Conservation (phyloP, 768 basidiomycete genomes). For the Tylopilus felleus region DNA sequence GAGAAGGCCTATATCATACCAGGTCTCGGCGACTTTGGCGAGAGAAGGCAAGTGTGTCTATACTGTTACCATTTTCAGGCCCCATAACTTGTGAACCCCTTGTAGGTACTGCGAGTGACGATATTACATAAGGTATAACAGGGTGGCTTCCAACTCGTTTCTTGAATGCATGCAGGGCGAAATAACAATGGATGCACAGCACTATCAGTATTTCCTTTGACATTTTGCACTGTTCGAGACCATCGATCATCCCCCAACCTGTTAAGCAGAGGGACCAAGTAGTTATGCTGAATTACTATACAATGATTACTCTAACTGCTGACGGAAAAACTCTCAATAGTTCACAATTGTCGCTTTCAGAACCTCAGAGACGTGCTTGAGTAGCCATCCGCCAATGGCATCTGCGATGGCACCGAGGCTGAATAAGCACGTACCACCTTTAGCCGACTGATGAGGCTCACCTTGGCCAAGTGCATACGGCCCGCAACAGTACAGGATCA, state of each 20-base stretch:
- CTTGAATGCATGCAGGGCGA: neutral
- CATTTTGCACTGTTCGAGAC: neutral
- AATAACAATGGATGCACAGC: neutral
- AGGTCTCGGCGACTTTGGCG: constrained; percentile 97
- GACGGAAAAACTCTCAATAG: neutral
- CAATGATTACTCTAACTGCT: neutral
- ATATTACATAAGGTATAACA: no score
- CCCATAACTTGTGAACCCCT: neutral
- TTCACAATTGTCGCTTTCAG: neutral
- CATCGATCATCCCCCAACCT: no score
- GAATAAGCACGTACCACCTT: neutral
- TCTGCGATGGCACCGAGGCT: constrained; percentile 1
- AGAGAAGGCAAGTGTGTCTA: constrained; percentile 57
- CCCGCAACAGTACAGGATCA: constrained; percentile 14
- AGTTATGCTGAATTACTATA: neutral
- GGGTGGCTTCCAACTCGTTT: neutral
- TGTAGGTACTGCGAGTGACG: constrained; percentile 24
- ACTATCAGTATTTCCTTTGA: neutral
- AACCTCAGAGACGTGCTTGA: constrained; percentile 2
- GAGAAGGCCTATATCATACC: constrained; percentile 90
- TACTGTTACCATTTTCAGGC: neutral
- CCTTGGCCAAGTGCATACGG: constrained; percentile 15
- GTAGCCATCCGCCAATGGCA: constrained; percentile 8
- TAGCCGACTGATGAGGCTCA: neutral
- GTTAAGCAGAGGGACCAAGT: neutral